Base-by-base conservation (phyloP, 2,329 filamentous ascomycete genomes). In the Epichloe amarillans region DNA sequence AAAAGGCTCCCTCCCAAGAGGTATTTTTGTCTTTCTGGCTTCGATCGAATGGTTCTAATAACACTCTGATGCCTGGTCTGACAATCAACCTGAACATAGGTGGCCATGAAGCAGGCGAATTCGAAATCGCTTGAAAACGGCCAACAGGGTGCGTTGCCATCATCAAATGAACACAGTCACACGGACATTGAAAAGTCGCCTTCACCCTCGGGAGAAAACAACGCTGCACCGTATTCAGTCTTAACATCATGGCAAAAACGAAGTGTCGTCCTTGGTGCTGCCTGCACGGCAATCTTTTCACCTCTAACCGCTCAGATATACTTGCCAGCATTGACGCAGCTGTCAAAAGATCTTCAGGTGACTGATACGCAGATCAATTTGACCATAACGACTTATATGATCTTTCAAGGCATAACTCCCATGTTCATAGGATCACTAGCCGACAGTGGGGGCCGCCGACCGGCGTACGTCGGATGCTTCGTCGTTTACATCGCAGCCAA, bases 331-430 rank as follows among this genome's bases (percentile, higher is more conserved):
- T 59, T 79, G 30, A 69, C 70, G 15, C 63, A 68, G 6, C 65
- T 80, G 10, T 70, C 76, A 7, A 54, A 66, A 2, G 73, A 76
- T 40, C 64, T 79, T 8, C 30, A 68, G 21, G 71, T 79, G 17
- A 64, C 65, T 5, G 56, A 58, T 33, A 57, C 64, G 1, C 56
- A 69, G 46, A 69, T 77, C 53, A 77, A 76, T 58, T 61, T 79
- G 37, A 76, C 73, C 6, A 63, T 78, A 40, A 77, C 75, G 2
- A 75, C 72, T 1, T 79, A 78, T 57, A 73, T 77, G 73, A 72
- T 83, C 46, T 73, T 83, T 37, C 80, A 82, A 65, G 80, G 75
- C 19, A 63, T 83, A 12, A 71, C 74, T 1, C 80, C 80, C 23
- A 74, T 74, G 56, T 72, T 82, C 51, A 65, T 80, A 40, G 78